Conservation (phyloP, 257 asterid species). For the Solanum ahanhuiri region DNA sequence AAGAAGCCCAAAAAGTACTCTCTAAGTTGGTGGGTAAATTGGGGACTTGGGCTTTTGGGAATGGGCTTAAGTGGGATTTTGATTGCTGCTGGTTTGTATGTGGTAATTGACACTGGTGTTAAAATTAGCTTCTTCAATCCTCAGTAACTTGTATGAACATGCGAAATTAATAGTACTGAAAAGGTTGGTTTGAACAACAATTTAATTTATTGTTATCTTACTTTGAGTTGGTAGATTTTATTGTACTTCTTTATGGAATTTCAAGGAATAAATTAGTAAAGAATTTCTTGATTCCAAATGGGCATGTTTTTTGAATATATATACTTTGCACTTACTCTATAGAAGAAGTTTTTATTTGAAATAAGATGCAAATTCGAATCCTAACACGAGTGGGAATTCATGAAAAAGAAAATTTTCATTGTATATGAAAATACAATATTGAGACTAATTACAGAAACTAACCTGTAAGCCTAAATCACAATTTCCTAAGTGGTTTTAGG, state of each 20-base stretch:
- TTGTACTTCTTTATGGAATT: not conserved
- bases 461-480: not conserved
- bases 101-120: conserved; percentile 57
- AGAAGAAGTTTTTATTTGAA: not conserved
- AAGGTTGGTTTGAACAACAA: not conserved
- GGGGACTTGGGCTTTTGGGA: conserved; percentile 62
- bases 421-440: not conserved
- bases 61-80: conserved; percentile 44
- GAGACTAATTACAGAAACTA: not conserved
- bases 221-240: not conserved
- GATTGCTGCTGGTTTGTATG: conserved; percentile 55
- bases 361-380: not conserved
- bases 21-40: conserved; percentile 53
- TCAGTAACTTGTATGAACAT: not conserved
- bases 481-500: not conserved
- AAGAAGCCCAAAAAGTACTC: conserved; percentile 53
- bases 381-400: not conserved
- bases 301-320: not conserved
- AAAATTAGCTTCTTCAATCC: conserved; percentile 47
- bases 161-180: not conserved
- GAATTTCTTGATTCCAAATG: not conserved
- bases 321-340: not conserved
- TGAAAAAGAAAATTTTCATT: not conserved
- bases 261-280: not conserved
- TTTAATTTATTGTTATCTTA: not conserved